Conservation (phyloP, 257 asterid species). For the Solanum virginianum region DNA sequence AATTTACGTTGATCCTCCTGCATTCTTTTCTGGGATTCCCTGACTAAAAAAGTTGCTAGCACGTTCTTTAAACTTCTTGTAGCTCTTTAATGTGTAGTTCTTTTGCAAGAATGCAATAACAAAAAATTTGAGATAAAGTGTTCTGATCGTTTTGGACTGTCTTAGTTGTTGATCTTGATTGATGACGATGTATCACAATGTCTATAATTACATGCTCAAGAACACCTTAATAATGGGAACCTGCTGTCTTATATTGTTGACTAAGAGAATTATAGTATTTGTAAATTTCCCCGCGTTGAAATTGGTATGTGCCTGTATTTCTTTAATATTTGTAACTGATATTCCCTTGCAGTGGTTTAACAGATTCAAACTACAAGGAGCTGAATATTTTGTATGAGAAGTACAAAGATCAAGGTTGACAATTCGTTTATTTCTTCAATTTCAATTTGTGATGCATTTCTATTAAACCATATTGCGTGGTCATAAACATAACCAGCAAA, state of each 20-base stretch:
- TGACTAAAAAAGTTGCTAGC: background rate
- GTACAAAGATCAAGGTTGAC: slow-evolving; percentile 66
- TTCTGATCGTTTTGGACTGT: background rate
- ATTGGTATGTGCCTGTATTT: background rate
- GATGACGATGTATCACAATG: background rate
- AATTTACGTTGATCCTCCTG: background rate
- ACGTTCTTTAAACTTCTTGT: background rate
- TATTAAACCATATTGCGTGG: background rate
- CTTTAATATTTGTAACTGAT: background rate
- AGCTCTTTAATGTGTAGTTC: background rate
- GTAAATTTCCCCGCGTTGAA: background rate
- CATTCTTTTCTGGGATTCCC: background rate
- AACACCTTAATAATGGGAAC: background rate
- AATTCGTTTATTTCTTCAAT: background rate
- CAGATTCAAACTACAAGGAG: slow-evolving; percentile 74
- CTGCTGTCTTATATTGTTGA: background rate
- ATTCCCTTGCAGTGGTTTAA: slow-evolving; percentile 40
- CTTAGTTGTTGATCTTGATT: background rate
- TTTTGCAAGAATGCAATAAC: background rate
- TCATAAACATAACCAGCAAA: background rate
- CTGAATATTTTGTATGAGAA: slow-evolving; percentile 58
- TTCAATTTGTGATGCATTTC: background rate
- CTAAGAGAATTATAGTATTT: background rate
- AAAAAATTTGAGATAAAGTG: background rate
- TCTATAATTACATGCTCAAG: background rate